A percentile compares a stretch with the other conserved stretches of the same genome.
These are phyloP conservation scores for Anethum foeniculum DNA, from an alignment of 140 eudicot genomes.

Conservation along the genomic window DNA sequence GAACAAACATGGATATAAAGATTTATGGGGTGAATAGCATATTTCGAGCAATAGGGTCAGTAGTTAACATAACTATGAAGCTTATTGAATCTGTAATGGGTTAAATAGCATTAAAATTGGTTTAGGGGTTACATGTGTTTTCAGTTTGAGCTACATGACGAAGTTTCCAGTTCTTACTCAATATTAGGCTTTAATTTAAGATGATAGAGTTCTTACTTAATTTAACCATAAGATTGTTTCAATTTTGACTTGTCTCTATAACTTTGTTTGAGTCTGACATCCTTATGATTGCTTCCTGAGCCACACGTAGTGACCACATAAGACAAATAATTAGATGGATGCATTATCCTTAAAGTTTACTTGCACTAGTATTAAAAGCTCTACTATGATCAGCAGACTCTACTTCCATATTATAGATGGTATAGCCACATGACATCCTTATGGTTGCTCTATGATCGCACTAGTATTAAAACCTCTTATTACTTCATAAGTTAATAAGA, in stretches of 20 bases:
- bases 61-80: not conserved
- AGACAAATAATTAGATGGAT: not conserved
- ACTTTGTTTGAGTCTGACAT: not conserved
- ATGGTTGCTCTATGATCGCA: too few species aligned
- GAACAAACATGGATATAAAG: not conserved
- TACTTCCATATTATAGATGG: not conserved
- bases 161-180: slow-evolving; percentile 2
- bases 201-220: not conserved
- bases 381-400: not conserved
- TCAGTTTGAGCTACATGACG: not conserved
- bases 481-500: not conserved
- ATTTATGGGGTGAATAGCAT: not conserved
- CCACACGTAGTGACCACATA: not conserved
- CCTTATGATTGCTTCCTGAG: not conserved
- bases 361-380: not conserved
- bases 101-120: not conserved
- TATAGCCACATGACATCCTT: too few species aligned
- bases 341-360: not conserved
- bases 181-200: not conserved
- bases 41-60: not conserved
- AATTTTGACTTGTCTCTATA: not conserved
- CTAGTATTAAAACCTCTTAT: too few species aligned
- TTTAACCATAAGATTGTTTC: not conserved
- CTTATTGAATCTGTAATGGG: not conserved
- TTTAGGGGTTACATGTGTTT: not conserved